Evolutionary conservation across 2,329 filamentous ascomycete species (phyloP).

Genomic region (Zasmidium citrigriseum): DNA sequence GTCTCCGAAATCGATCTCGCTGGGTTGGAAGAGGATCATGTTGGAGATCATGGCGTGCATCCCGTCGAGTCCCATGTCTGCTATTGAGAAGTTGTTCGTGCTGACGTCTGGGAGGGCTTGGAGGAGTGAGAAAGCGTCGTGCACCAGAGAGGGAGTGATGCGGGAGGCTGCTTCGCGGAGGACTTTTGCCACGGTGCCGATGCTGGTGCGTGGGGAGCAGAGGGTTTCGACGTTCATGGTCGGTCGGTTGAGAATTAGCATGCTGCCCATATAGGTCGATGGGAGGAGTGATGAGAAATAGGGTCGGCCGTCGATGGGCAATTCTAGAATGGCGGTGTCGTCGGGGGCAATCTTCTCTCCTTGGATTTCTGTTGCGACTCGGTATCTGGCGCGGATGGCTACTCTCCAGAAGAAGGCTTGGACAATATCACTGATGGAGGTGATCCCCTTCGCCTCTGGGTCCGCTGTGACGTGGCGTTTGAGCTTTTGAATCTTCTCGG

Average conservation of each 20-base stretch:
- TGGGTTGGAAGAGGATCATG: conserved; percentile 27
- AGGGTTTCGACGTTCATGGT: conserved; percentile 29
- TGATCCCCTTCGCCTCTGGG: conserved; percentile 6
- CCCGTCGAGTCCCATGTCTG: conserved; percentile 28
- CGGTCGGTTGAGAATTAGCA: conserved; percentile 31
- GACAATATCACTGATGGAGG: conserved; percentile 41
- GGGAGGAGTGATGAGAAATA: conserved; percentile 32
- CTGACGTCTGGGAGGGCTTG: conserved; percentile 22
- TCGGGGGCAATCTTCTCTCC: conserved; percentile 23
- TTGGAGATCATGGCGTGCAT: conserved; percentile 33
- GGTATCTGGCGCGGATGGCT: conserved; percentile 38
- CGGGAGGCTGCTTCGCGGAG: conserved; percentile 26
- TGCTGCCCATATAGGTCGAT: conserved; percentile 32
- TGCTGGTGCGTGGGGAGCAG: conserved; percentile 25
- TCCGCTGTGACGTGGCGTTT: conserved; percentile 22
- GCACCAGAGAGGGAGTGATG: conserved; percentile 29
- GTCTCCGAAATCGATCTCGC: conserved; percentile 12
- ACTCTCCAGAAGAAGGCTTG: conserved; percentile 45
- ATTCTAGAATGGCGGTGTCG: conserved; percentile 37
- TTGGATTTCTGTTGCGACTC: conserved; percentile 31
- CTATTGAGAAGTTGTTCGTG: conserved; percentile 21
- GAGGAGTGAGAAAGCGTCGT: conserved; percentile 32
- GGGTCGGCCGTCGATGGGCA: conserved; percentile 35
- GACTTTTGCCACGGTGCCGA: conserved; percentile 26
- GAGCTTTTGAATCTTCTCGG: neutral